These are phyloP conservation scores for Saccharomycopsis olivae DNA, from an alignment of 805 yeast species.

Conservation along the genomic window DNA sequence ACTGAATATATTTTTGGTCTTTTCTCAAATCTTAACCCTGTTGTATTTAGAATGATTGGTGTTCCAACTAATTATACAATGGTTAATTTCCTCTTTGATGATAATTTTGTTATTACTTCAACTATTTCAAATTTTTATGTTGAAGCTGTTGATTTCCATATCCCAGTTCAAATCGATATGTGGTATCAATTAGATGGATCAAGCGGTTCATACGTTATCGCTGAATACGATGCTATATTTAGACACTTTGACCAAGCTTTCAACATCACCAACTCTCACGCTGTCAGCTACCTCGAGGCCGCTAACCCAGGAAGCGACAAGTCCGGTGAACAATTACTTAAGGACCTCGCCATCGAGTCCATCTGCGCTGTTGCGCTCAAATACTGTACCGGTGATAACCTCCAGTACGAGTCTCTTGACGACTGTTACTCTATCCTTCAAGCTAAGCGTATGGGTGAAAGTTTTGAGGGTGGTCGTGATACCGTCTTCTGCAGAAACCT, in stretches of 20 bases:
- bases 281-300: constrained; percentile 6
- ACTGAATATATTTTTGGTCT: constrained; percentile 22
- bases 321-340: no score
- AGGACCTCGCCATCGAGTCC: constrained; percentile 16
- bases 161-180: constrained; percentile 20
- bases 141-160: constrained; percentile 10
- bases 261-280: constrained; percentile 11
- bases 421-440: constrained; percentile 16
- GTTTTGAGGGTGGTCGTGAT: constrained; percentile 22
- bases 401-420: constrained; percentile 18
- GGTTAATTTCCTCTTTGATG: constrained; percentile 16
- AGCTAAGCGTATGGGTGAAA: constrained; percentile 19
- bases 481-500: constrained; percentile 22
- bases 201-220: constrained; percentile 13
- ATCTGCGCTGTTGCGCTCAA: constrained; percentile 19
- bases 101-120: constrained; percentile 17
- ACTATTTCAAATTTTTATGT: constrained; percentile 16
- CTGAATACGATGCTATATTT: constrained; percentile 20
- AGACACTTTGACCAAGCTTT: constrained; percentile 19
- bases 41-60: constrained; percentile 18
- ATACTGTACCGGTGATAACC: constrained; percentile 19
- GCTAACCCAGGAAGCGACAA: no score
- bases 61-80: constrained; percentile 15
- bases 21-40: constrained; percentile 16
- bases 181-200: constrained; percentile 15